Conservation (phyloP, 176 grass and related monocot species). For the Stipa capillata region DNA sequence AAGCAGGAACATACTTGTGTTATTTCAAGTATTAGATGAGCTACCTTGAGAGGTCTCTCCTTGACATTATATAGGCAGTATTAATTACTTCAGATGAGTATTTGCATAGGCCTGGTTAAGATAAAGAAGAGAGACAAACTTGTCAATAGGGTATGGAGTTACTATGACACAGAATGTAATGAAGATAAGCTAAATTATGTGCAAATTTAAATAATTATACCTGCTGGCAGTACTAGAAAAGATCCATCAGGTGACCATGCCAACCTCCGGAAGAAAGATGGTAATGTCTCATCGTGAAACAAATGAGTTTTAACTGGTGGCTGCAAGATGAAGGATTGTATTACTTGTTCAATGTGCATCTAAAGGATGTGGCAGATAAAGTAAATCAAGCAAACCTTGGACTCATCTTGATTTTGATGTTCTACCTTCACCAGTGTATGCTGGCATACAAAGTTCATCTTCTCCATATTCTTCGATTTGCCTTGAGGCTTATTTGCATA, state of each 20-base stretch:
- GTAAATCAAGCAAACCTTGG: constrained; percentile 53
- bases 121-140: constrained; percentile 9
- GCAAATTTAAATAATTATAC: constrained; percentile 27
- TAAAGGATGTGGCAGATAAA: background rate
- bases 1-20: background rate
- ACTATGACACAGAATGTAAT: background rate
- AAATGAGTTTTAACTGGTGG: constrained; percentile 60
- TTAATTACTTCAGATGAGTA: constrained; percentile 63
- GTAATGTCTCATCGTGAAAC: constrained; percentile 94
- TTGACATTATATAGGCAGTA: constrained; percentile 90
- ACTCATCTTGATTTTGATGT: constrained; percentile 55
- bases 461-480: constrained; percentile 62
- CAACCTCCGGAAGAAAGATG: constrained; percentile 96
- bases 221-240: constrained; percentile 87
- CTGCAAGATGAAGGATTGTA: constrained; percentile 39
- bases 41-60: constrained; percentile 90
- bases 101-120: constrained; percentile 60
- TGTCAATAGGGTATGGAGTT: background rate
- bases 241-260: constrained; percentile 94
- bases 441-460: constrained; percentile 82
- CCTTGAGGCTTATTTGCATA: constrained; percentile 87
- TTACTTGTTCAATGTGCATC: background rate
- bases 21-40: constrained; percentile 2
- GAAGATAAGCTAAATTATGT: constrained; percentile 7
- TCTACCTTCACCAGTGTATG: constrained; percentile 66